A percentile compares a stretch with the other conserved stretches of the same genome.
Conservation (phyloP, 202 grass and related monocot species). For the Panicum virgatum region DNA sequence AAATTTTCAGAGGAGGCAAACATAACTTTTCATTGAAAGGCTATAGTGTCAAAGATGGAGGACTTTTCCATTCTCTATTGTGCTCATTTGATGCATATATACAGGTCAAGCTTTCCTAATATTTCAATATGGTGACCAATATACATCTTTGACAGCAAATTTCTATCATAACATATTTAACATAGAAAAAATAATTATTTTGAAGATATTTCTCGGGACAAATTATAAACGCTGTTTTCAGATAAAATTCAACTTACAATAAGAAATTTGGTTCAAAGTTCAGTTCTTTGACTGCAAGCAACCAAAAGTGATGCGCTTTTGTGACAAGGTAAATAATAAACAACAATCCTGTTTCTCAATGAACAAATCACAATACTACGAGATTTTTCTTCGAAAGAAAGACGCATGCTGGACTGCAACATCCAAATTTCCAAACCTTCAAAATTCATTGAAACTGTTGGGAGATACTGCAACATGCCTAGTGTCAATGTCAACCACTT, state of each 20-base stretch:
- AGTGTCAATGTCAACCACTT: not conserved
- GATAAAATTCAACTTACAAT: not conserved
- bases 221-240: not conserved
- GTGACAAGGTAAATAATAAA: not conserved
- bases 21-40: not conserved
- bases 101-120: not conserved
- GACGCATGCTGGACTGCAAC: not conserved
- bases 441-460: not conserved
- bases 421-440: slow-evolving; percentile 10
- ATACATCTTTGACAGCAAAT: not conserved
- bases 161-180: not conserved
- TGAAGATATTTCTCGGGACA: not conserved
- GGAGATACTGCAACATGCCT: not conserved
- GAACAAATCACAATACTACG: not conserved
- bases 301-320: not conserved
- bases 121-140: not conserved
- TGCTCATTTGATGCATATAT: not conserved
- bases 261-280: not conserved
- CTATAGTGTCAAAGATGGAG: not conserved
- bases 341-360: not conserved
- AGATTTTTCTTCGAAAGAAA: not conserved
- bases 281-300: not conserved
- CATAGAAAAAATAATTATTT: not conserved
- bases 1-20: not conserved
- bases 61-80: not conserved